Evolutionary conservation across 768 basidiomycete species (phyloP).

Genomic region (Suillus tomentosus): DNA sequence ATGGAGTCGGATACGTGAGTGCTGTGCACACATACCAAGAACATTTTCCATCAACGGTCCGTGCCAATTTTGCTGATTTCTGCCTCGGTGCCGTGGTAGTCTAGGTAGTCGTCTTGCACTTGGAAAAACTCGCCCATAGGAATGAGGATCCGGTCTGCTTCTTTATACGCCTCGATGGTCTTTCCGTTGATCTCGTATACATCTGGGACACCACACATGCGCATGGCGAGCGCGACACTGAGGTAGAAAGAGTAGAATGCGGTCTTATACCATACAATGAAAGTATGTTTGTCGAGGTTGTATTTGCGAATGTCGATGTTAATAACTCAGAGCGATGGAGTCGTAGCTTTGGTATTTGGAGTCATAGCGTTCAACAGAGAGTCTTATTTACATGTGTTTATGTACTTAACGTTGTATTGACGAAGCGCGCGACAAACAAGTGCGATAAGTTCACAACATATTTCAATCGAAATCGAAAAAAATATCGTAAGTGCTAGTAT

Average conservation of each 20-base stretch:
- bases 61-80: conserved; percentile 96
- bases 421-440: no score
- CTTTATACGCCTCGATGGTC: conserved; percentile 61
- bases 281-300: conserved; percentile 80
- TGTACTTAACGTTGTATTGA: no score
- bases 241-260: conserved; percentile 99
- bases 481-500: no score
- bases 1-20: no score
- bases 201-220: conserved; percentile 65
- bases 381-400: no score
- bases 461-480: no score
- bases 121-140: conserved; percentile 99
- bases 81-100: conserved; percentile 88
- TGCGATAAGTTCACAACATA: no score
- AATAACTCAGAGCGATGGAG: no score
- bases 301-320: conserved; percentile 85
- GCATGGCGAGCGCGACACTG: conserved; percentile 93
- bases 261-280: conserved; percentile 97
- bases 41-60: conserved; percentile 97
- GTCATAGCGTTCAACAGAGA: no score
- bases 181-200: conserved; percentile 43
- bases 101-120: conserved; percentile 96
- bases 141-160: conserved; percentile 80
- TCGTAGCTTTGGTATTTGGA: no score
- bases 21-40: conserved; percentile 95